Evolutionary conservation across 169 alveolate genomes (phyloP), one percentile per base, ranked within the genome.

Genomic region (Eimeria necatrix): DNA sequence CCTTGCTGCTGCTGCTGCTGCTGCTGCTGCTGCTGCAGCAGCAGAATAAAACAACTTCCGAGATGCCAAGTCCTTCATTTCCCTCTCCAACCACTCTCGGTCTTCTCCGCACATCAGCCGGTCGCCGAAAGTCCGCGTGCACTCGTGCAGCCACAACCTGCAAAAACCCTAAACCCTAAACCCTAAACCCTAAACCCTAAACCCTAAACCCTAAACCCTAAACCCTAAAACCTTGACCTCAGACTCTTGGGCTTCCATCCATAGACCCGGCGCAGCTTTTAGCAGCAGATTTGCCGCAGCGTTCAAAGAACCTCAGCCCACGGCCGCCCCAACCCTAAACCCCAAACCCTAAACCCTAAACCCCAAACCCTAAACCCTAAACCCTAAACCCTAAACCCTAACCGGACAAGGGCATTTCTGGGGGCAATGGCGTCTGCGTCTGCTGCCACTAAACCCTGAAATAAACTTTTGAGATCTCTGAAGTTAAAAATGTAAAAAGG

Each of bases 401-500:
- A 84, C 91, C 91, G 52, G 78, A 59, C 81, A 24, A 88, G 49
- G 0, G 87, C 53, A 3, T 88, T 74, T 26, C 64, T 88, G 24
- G 80, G 86, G 4, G 94, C 59, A n/a, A 88, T 64, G 48, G 60
- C 70, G 12, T 51, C 52, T 9, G 51, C 81, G 46, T 88, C 70
- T 26, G 86, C 94, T 6, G 94, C 73, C 7, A 98, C 97, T 16
- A 98, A 94, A 56, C 99, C 99, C 96, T 98, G 97, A 96, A 98
- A 98, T 48, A 98, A 97, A 94, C 98, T 98, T 24, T 99, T 98
- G 41, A 99, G 98, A 95, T 99, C 99, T 71, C 99, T 97, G 64
- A 98, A 97, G 96, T 98, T 99, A 98, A 98, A 99, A 94, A 98
- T 98, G 96, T 99, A 99, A 97, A 98, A 99, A 97, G 98, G 98